phyloP scores from a whole-genome alignment of 768 basidiomycete genomes.

The Royoungia palumana region DNA sequence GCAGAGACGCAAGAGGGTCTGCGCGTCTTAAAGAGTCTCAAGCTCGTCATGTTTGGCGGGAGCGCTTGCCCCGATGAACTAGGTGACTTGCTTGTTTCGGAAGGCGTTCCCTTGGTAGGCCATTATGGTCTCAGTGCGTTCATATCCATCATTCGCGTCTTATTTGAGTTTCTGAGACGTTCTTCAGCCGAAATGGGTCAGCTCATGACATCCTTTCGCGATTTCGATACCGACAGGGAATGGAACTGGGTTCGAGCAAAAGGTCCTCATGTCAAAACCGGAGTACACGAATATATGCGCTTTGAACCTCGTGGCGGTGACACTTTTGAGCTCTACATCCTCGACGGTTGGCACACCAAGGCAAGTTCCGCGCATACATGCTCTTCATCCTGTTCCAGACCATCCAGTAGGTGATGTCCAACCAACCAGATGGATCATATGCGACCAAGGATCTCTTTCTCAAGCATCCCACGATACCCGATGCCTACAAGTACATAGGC shows the following conservation, averaged over 20 bases:
- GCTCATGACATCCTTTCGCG: conserved; percentile 46
- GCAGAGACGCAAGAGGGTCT: conserved; percentile 47
- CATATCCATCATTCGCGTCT: not conserved
- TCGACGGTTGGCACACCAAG: conserved; percentile 51
- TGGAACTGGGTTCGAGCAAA: conserved; percentile 53
- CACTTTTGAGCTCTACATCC: conserved; percentile 46
- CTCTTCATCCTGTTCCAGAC: not conserved
- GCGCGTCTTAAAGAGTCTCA: conserved; percentile 38
- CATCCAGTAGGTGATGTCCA: conserved; percentile 26
- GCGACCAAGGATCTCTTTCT: conserved; percentile 55
- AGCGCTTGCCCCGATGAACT: conserved; percentile 53
- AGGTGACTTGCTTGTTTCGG: conserved; percentile 45
- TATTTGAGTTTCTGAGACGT: not conserved
- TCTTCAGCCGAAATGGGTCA: conserved; percentile 32
- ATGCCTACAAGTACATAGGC: conserved; percentile 48
- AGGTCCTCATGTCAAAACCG: conserved; percentile 16
- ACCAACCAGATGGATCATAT: conserved; percentile 51
- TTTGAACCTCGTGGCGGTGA: conserved; percentile 42
- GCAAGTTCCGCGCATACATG: conserved; percentile 24
- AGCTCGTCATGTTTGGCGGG: conserved; percentile 51
- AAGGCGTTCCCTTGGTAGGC: conserved; percentile 48
- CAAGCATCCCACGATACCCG: conserved; percentile 41
- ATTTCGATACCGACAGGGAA: conserved; percentile 47
- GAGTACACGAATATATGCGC: conserved; percentile 34
- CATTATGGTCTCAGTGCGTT: conserved; percentile 48